Evolutionary conservation across 1,139 yeast species (phyloP).

Genomic region (Yamadazyma mexicana): DNA sequence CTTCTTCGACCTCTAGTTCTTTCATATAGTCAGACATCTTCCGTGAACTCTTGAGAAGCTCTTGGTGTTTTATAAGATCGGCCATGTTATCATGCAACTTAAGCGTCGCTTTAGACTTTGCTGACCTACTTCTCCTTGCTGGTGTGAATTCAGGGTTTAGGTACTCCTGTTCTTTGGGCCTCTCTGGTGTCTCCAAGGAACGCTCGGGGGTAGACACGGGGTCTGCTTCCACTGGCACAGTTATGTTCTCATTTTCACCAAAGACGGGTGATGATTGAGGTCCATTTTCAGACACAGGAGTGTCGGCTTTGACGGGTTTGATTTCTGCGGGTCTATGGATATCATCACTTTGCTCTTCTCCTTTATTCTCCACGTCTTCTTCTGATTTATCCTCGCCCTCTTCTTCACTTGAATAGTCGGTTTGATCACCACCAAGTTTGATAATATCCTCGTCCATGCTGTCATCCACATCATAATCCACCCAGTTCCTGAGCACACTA

Average conservation of each 20-base stretch:
- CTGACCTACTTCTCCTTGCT: constrained; percentile 38
- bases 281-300: no score
- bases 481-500: constrained; percentile 42
- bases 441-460: constrained; percentile 34
- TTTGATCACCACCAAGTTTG: constrained; percentile 6
- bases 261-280: no score
- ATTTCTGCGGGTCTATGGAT: no score
- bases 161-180: not conserved
- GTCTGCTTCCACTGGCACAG: no score
- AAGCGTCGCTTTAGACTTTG: constrained; percentile 64
- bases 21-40: constrained; percentile 40
- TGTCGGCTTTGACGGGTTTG: no score
- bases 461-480: constrained; percentile 33
- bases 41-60: constrained; percentile 38
- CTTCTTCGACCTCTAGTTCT: constrained; percentile 22
- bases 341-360: constrained; percentile 4
- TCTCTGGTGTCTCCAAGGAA: no score
- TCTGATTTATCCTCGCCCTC: constrained; percentile 10
- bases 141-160: constrained; percentile 4
- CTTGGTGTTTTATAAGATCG: constrained; percentile 61
- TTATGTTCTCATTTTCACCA: no score
- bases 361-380: constrained; percentile 6
- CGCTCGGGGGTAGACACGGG: no score
- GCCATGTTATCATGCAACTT: constrained; percentile 70
- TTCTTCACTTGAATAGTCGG: constrained; percentile 14